Conservation (phyloP, 495 filamentous ascomycete genomes). For the Penicillium odoratum region DNA sequence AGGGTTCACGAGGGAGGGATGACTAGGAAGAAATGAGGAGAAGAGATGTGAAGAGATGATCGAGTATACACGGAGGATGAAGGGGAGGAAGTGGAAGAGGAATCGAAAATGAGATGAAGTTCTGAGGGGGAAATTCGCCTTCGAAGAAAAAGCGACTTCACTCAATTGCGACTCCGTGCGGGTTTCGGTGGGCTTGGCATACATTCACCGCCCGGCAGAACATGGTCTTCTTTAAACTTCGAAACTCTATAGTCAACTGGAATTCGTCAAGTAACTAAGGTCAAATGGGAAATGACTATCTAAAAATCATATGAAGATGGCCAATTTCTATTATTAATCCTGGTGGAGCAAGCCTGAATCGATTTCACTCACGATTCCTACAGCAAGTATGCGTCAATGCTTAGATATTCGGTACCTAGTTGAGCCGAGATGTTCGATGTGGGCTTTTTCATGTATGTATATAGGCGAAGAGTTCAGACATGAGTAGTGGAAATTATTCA, state of each 20-base stretch:
- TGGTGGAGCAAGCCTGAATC: background rate
- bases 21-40: background rate
- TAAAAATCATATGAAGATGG: too few species aligned
- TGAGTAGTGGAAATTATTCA: background rate
- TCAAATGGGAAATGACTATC: too few species aligned
- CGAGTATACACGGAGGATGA: slow-evolving; percentile 9
- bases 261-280: too few species aligned
- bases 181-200: slow-evolving; percentile 32
- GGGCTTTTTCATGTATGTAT: background rate
- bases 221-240: background rate
- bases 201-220: slow-evolving; percentile 31
- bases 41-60: slow-evolving; percentile 14
- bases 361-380: background rate
- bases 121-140: slow-evolving; percentile 30
- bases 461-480: background rate
- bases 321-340: background rate
- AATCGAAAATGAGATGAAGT: slow-evolving; percentile 27
- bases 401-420: background rate
- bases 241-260: too few species aligned
- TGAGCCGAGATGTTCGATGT: background rate
- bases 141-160: slow-evolving; percentile 35
- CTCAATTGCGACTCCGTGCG: slow-evolving; percentile 31
- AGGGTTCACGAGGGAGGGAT: background rate
- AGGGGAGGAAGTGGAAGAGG: slow-evolving; percentile 13
- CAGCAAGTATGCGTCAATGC: too few species aligned